Percentiles rank a stretch among this genome's conserved stretches.
These are phyloP conservation scores for Ophiostoma triangulosporum DNA, from an alignment of 2,329 filamentous ascomycete genomes.

Conservation along the genomic window DNA sequence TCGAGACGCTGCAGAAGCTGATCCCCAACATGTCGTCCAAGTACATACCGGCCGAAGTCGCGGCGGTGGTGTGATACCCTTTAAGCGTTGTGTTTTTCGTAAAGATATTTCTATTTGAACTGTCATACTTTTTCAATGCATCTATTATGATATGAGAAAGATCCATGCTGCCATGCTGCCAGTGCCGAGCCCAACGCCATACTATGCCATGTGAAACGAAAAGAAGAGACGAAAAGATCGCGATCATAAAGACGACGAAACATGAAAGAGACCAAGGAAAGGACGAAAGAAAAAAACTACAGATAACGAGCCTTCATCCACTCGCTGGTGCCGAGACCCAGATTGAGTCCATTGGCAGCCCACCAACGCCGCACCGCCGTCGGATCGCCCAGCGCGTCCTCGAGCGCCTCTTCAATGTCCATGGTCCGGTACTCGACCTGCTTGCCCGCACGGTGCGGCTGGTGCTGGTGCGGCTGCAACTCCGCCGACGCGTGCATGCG, in stretches of 20 bases:
- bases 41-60: slow-evolving; percentile 7
- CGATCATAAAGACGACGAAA: not conserved
- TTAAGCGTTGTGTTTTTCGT: not conserved
- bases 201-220: not conserved
- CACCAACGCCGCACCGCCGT: slow-evolving; percentile 73
- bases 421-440: slow-evolving; percentile 87
- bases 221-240: not conserved
- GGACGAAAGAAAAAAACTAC: slow-evolving; percentile 19
- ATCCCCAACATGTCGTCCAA: slow-evolving; percentile 45
- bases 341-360: slow-evolving; percentile 68
- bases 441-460: slow-evolving; percentile 23
- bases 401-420: slow-evolving; percentile 87
- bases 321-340: slow-evolving; percentile 71
- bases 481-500: slow-evolving; percentile 30
- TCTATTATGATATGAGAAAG: not conserved
- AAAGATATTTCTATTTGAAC: not conserved
- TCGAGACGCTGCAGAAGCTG: slow-evolving; percentile 52
- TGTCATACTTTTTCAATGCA: not conserved
- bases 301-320: slow-evolving; percentile 77
- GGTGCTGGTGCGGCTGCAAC: slow-evolving; percentile 17
- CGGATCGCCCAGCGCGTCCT: slow-evolving; percentile 65
- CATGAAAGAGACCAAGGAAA: not conserved
- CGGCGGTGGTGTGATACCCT: not conserved
- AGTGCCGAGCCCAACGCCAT: not conserved
- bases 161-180: too few species aligned